Evolutionary conservation across 805 yeast species (phyloP), one percentile per base, ranked within the genome.

Genomic region (Ogataea nonfermentans): DNA sequence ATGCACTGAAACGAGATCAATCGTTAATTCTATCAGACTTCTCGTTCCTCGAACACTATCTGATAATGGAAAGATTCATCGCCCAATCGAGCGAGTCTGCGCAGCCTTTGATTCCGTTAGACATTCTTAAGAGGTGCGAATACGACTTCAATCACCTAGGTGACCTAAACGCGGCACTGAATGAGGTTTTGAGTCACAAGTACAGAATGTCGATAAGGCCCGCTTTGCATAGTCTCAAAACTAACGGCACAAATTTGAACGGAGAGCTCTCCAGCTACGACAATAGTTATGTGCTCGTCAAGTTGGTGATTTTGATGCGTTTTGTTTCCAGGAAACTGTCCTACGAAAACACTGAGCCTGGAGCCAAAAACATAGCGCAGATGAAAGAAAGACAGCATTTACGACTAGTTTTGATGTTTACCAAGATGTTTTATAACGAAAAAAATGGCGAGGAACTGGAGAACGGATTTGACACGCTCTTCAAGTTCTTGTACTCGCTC

Each of bases 21-120:
- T 35, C 63, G 10, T 47, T 76, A n/a, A 69, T 71, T 65, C 64
- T 76, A 19, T 73, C 74, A 27, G 81, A 76, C 57, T 76, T 77
- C 71, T 73, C 76, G 39, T 62, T 76, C 32, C 46, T 61, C 5
- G 69, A 64, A 35, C 66, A 63, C 40, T 63, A 56, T 35, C 48
- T 59, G 46, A 51, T 62, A 1, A 25, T 64, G 30, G 41, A 53
- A 20, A 55, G 51, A 31, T 61, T 64, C 26, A 35, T 59, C 2
- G 35, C 44, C 6, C 48, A 51, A 22, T 38, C 62, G 27, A 61
- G 58, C 24, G 60, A 61, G 17, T 52, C 57, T 0, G 45, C 43
- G 6, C 52, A 52, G 10, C 66, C 67, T 3, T 22, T 63, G 6
- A 30, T 62, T 11, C 65, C 62, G 3, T 40, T 52, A 2, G 44